Percentiles rank a stretch among this genome's conserved stretches.
Evolutionary conservation across 345 rosid genomes (phyloP).

Genomic region (Brassica incana): DNA sequence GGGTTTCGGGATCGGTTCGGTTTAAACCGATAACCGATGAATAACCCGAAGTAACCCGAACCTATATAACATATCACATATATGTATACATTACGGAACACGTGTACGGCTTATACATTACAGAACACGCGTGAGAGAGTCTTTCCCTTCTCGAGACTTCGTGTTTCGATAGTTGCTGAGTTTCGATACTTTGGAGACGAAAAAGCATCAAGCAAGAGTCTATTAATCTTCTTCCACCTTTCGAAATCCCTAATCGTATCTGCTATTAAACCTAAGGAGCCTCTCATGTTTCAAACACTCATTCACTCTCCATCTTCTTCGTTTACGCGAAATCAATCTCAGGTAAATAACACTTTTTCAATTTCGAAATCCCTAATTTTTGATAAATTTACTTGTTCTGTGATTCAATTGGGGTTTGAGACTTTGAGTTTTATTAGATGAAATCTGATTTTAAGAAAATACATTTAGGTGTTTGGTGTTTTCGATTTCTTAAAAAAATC

Average conservation of each 20-base stretch:
- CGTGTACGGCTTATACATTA: background rate
- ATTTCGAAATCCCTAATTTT: background rate
- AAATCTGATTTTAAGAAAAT: background rate
- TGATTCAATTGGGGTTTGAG: background rate
- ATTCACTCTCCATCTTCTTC: background rate
- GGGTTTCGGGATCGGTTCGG: background rate
- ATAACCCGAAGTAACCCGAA: background rate
- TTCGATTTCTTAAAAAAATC: background rate
- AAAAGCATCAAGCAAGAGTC: background rate
- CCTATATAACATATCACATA: background rate
- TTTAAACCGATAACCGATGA: background rate
- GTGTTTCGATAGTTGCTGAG: background rate
- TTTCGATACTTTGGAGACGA: background rate
- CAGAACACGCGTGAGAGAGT: background rate
- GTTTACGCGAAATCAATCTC: background rate
- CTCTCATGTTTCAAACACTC: background rate
- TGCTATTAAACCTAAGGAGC: background rate
- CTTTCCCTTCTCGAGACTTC: background rate
- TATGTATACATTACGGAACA: background rate
- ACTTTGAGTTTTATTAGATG: background rate
- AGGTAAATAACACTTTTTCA: background rate
- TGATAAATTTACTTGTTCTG: background rate
- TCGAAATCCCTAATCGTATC: background rate
- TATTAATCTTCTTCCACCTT: background rate
- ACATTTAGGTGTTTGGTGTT: too few species aligned